Base-by-base conservation (phyloP, 1,284 basidiomycete genomes). In the Trichosporon coremiiforme region DNA sequence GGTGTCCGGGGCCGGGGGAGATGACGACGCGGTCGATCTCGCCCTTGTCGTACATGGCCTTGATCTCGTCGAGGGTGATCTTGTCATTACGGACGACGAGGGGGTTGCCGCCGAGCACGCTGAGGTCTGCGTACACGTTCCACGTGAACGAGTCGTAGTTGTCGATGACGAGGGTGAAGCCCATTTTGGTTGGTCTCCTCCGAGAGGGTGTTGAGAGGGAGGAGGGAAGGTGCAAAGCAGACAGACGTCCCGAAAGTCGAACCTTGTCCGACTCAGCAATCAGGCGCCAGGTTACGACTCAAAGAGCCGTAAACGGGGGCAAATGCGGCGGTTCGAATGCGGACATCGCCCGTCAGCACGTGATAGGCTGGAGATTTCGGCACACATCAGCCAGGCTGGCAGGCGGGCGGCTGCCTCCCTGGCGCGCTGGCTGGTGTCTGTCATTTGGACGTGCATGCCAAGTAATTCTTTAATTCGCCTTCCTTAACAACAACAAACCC, bases 1-100 rank as follows among this genome's bases (percentile, higher is more conserved):
- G 96, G 80, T 99, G 96, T 0, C 96, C 96, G 15, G 96, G 96
- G 0, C 97, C 97, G 8, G 97, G 96, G 5, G 95, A 98, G 80
- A 99, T 93, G 84, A 99, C 89, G 75, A 97, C 89, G 67, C 87
- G 89, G 72, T 89, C 90, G 74, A 85, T 90, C 73, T 89, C 88
- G 69, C 80, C 80, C 89, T 88, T 70, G 84, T 85, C 67, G 88
- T 87, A 75, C 91, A 88, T 80, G 64, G 77, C 78, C 76, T 84
- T 79, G 63, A 87, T 76, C 63, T 90, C 86, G n/a, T 88, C 86
- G 22, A 90, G 85, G 20, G 90, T 86, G 73, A 96, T 91, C 65
- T 92, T 91, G 79, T 96, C 92, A 86, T 97, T 97, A 66, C 95
- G 88, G 76, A 95, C 88, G 78, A 98, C 95, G 35, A 91, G 90